A percentile compares a stretch with the other conserved stretches of the same genome.
Evolutionary conservation across 106 monocot species (phyloP).

Genomic region (Amphibolis antarctica): DNA sequence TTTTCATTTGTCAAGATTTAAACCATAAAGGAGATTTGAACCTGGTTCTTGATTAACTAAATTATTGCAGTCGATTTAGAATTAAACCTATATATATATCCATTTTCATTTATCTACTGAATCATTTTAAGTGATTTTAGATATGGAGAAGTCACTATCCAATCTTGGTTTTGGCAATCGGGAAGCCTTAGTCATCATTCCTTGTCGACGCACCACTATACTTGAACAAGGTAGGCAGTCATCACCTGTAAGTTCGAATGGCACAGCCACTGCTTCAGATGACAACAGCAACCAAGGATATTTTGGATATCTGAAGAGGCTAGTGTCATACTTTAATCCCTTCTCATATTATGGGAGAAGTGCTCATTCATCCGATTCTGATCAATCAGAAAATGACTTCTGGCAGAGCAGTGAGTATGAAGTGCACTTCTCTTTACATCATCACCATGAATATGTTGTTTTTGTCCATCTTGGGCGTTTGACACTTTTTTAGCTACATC

Average conservation of each 20-base stretch:
- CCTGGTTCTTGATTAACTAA: too few species aligned
- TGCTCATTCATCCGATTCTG: conserved; percentile 24
- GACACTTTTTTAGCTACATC: neutral
- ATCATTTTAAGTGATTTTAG: too few species aligned
- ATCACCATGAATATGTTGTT: neutral
- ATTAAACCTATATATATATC: too few species aligned
- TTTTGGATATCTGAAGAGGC: conserved; percentile 50
- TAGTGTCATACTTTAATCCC: conserved; percentile 65
- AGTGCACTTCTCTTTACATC: neutral
- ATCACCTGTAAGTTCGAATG: conserved; percentile 11
- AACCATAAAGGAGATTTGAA: too few species aligned
- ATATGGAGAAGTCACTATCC: conserved; percentile 51
- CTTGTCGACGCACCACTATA: conserved; percentile 18
- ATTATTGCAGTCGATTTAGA: too few species aligned
- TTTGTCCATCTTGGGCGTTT: neutral
- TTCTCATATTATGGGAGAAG: conserved; percentile 55
- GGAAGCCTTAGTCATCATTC: conserved; percentile 69
- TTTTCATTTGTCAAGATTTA: too few species aligned
- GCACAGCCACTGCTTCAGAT: conserved; percentile 7
- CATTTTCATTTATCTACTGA: too few species aligned
- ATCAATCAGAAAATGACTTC: conserved; percentile 17
- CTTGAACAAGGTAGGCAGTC: conserved; percentile 13
- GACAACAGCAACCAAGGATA: conserved; percentile 37
- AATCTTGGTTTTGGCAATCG: conserved; percentile 65
- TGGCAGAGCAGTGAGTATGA: conserved; percentile 45